Evolutionary conservation across 2,329 filamentous ascomycete species (phyloP).

Genomic region (Lachnellula suecica): DNA sequence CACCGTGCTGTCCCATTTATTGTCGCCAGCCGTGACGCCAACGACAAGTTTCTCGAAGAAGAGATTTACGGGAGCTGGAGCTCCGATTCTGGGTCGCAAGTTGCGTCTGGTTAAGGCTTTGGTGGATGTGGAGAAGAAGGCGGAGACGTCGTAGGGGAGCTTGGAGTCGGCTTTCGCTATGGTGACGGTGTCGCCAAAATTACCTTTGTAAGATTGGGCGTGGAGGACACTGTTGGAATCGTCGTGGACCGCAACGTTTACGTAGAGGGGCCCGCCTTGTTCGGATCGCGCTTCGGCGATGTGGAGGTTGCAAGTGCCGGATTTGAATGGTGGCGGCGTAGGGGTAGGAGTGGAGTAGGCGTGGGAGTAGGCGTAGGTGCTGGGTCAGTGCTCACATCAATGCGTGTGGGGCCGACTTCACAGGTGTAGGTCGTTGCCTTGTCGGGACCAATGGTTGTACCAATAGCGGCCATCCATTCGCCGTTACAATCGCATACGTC

Average conservation of each 20-base stretch:
- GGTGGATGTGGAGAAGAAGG: background rate
- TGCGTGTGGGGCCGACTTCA: background rate
- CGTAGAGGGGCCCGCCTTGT: background rate
- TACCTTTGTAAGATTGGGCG: background rate
- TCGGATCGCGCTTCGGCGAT: background rate
- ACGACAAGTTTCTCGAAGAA: background rate
- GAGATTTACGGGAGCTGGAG: background rate
- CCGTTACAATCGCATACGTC: background rate
- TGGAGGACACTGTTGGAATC: background rate
- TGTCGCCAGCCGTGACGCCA: background rate
- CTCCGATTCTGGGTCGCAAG: background rate
- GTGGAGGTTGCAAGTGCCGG: background rate
- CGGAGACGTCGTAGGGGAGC: background rate
- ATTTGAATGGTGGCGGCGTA: background rate
- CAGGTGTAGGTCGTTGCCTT: constrained; percentile 1
- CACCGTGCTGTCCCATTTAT: background rate
- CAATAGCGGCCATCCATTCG: background rate
- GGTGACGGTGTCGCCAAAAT: background rate
- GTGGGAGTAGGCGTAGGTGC: background rate
- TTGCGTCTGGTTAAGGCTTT: background rate
- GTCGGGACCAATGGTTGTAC: background rate
- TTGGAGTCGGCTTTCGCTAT: background rate
- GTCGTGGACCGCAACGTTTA: background rate
- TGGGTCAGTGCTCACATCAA: background rate
- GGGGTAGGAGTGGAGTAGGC: background rate